Evolutionary conservation across 768 basidiomycete genomes (phyloP), one percentile per base, ranked within the genome.

Genomic region (Auricularia cornea): DNA sequence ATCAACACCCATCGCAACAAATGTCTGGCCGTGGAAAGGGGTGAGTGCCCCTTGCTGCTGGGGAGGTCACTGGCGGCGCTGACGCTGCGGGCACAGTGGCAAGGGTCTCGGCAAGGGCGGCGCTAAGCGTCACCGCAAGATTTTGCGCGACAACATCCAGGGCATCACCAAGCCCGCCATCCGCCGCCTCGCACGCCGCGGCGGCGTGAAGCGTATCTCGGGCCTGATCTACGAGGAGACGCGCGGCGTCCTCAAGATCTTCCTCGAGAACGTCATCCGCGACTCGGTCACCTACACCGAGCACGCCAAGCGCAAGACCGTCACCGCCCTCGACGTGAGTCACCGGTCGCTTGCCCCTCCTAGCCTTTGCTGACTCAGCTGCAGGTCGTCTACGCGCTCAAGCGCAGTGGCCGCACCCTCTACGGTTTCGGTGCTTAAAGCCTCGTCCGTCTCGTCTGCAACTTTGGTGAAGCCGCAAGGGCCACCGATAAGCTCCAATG

Each of bases 251-350:
- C 74, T 81, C 68, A 81, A 81, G 75, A 77, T 80, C 72, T 80
- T 78, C 78, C 71, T 77, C 63, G 72, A 73, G 70, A 71, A 68
- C 68, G 73, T 70, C 28, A 95, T 96, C 73, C 91, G 94, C 69
- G 94, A 96, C 74, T 94, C 94, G 61, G 95, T 97, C 68, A 97
- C 94, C 76, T 97, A 98, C 86, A 97, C 94, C 61, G 94, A 98
- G 77, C 94, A 98, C 77, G 94, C 94, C 41, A 98, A 98, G 79
- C 82, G 92, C 73, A 92, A 92, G 78, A 94, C 93, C 29, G 94
- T 96, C 57, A 96, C 94, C 57, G 93, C 95, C 1, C 89, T 98
- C 67, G 95, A 98, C 72, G 95, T 92, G 35, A 38, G 35, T 38
- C 35, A 5, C 16, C 16, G 35, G 10, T 38, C 35, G 8, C 8